These are phyloP conservation scores for Zymoseptoria brevis DNA, from an alignment of 2,329 filamentous ascomycete species.

Conservation along the genomic window DNA sequence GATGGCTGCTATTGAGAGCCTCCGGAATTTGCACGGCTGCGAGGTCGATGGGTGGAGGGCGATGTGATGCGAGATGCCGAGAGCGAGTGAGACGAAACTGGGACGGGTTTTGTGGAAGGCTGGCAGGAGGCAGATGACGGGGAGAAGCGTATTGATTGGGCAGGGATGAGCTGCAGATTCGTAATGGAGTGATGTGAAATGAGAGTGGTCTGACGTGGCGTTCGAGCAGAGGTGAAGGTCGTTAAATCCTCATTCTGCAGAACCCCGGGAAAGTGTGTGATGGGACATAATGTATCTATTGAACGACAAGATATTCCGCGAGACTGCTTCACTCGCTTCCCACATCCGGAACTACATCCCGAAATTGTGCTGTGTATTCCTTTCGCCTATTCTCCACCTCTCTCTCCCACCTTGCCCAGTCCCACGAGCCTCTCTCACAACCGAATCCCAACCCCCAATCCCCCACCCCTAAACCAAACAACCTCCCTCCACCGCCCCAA, in stretches of 20 bases:
- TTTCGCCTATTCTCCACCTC: no score
- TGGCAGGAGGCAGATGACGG: not conserved
- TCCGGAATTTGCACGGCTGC: not conserved
- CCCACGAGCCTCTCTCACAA: slow-evolving; percentile 23
- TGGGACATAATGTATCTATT: no score
- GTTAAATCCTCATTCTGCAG: no score
- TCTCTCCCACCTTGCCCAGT: not conserved
- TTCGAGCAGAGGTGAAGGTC: no score
- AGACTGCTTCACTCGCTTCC: not conserved
- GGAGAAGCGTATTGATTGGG: not conserved
- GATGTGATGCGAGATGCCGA: not conserved
- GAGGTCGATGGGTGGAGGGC: not conserved
- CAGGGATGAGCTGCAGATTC: no score
- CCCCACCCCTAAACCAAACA: slow-evolving; percentile 47
- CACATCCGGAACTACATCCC: not conserved
- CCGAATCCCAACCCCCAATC: slow-evolving; percentile 42
- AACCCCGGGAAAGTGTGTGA: no score
- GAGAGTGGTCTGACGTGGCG: no score
- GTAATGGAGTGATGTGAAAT: no score
- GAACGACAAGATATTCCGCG: no score
- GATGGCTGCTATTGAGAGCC: not conserved
- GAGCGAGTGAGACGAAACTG: not conserved
- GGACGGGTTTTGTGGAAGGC: not conserved
- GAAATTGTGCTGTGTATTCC: not conserved
- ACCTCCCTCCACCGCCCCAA: slow-evolving; percentile 64